Evolutionary conservation across 345 rosid species (phyloP).

Genomic region (Sapria himalayana): DNA sequence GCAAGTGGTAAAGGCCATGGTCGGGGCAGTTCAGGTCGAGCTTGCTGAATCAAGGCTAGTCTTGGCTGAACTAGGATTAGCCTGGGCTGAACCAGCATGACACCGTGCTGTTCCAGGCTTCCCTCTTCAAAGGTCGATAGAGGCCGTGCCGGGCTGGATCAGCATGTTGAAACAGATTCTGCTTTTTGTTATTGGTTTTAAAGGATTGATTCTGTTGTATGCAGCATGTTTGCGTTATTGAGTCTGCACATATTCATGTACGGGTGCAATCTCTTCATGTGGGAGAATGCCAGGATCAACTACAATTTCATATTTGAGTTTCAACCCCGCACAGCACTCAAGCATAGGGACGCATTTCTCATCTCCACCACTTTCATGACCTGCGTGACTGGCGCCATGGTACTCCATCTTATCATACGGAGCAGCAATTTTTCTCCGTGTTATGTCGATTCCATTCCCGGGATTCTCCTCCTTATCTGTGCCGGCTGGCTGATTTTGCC

Average conservation of each 20-base stretch:
- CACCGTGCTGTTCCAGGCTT: too few species aligned
- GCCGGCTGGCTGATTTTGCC: constrained; percentile 46
- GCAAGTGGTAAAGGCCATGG: too few species aligned
- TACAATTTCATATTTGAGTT: constrained; percentile 87
- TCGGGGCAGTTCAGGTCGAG: too few species aligned
- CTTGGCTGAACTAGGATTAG: too few species aligned
- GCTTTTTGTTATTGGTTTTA: too few species aligned
- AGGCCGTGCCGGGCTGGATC: too few species aligned
- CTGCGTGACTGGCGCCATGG: constrained; percentile 55
- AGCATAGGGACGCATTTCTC: constrained; percentile 79
- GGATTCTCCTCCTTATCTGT: constrained; percentile 51
- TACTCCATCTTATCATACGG: constrained; percentile 63
- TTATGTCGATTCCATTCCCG: constrained; percentile 70
- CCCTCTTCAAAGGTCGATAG: too few species aligned
- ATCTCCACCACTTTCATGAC: constrained; percentile 64
- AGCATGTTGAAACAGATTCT: too few species aligned
- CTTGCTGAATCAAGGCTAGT: too few species aligned
- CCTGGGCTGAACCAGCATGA: too few species aligned
- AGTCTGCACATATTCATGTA: constrained; percentile 75
- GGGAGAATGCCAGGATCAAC: constrained; percentile 83
- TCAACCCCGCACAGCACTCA: constrained; percentile 58
- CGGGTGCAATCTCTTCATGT: constrained; percentile 86
- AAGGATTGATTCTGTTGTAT: too few species aligned
- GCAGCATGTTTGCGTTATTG: constrained; percentile 88
- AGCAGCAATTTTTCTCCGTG: constrained; percentile 28